phyloP scores from a whole-genome alignment of 306 rosid genomes.

The Medicago truncatula region DNA sequence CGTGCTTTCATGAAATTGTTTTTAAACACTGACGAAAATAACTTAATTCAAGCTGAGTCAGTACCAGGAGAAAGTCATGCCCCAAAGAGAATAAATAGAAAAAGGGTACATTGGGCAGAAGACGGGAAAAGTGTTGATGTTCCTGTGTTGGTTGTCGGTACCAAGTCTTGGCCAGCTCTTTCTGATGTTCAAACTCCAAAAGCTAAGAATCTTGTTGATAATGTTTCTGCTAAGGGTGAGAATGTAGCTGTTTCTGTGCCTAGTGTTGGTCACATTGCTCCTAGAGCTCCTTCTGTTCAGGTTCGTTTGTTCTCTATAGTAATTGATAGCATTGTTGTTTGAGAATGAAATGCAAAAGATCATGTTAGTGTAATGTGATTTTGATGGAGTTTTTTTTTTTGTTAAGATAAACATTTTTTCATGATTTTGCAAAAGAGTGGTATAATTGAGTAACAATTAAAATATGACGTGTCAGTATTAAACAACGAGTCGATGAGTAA shows the following conservation, averaged over 20 bases:
- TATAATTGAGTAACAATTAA: conserved; percentile 9
- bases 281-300: conserved; percentile 58
- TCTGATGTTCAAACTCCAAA: conserved; percentile 76
- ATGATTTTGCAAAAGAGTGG: neutral
- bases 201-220: conserved; percentile 51
- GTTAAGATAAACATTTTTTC: neutral
- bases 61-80: too few species aligned
- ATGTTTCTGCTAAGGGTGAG: conserved; percentile 44
- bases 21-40: too few species aligned
- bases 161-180: conserved; percentile 89
- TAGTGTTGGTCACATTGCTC: conserved; percentile 46
- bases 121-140: conserved; percentile 47
- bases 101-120: too few species aligned
- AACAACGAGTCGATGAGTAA: neutral
- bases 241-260: conserved; percentile 38
- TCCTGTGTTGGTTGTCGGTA: conserved; percentile 66
- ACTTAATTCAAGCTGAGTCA: too few species aligned
- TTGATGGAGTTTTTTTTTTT: conserved; percentile 20
- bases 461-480: neutral
- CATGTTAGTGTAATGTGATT: neutral
- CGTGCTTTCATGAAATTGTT: too few species aligned
- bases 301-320: conserved; percentile 38
- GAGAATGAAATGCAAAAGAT: conserved; percentile 14
- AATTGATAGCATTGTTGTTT: conserved; percentile 7
- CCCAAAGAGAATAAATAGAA: too few species aligned